Conservation (phyloP, 2,329 filamentous ascomycete genomes). For the Trichoderma sp. region DNA sequence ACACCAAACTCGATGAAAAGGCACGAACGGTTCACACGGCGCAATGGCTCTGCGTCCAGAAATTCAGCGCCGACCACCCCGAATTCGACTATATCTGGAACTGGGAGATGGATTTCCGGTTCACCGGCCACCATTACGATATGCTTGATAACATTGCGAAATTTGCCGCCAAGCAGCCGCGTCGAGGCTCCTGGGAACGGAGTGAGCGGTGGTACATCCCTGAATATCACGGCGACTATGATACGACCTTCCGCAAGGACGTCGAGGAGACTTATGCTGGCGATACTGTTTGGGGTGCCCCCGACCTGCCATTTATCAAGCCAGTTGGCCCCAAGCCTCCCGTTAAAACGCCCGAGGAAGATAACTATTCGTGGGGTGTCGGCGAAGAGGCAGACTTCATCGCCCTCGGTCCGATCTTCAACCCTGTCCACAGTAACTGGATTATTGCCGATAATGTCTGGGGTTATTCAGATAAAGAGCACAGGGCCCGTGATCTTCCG, state of each 20-base stretch:
- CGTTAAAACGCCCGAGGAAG: slow-evolving; percentile 54
- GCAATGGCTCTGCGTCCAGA: slow-evolving; percentile 72
- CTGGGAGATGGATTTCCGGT: slow-evolving; percentile 80
- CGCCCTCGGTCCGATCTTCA: slow-evolving; percentile 76
- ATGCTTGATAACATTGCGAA: slow-evolving; percentile 64
- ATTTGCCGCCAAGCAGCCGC: slow-evolving; percentile 66
- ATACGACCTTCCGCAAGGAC: slow-evolving; percentile 62
- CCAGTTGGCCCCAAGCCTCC: slow-evolving; percentile 65
- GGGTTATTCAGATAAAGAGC: slow-evolving; percentile 57
- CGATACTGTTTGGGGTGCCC: slow-evolving; percentile 65
- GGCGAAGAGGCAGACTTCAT: slow-evolving; percentile 74
- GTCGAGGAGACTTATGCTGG: slow-evolving; percentile 55
- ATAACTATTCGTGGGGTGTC: slow-evolving; percentile 73
- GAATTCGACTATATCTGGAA: slow-evolving; percentile 84
- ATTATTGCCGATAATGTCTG: slow-evolving; percentile 66
- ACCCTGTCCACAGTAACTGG: slow-evolving; percentile 71
- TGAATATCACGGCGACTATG: slow-evolving; percentile 63
- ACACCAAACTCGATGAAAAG: slow-evolving; percentile 65
- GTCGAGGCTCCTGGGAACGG: slow-evolving; percentile 71
- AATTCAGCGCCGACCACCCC: slow-evolving; percentile 71
- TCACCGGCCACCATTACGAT: slow-evolving; percentile 79
- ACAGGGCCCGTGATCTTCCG: slow-evolving; percentile 57
- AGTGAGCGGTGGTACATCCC: slow-evolving; percentile 73
- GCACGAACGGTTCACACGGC: slow-evolving; percentile 55
- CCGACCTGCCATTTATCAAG: slow-evolving; percentile 56